phyloP scores from a whole-genome alignment of 1,284 basidiomycete genomes.

The Irpex sp. region DNA sequence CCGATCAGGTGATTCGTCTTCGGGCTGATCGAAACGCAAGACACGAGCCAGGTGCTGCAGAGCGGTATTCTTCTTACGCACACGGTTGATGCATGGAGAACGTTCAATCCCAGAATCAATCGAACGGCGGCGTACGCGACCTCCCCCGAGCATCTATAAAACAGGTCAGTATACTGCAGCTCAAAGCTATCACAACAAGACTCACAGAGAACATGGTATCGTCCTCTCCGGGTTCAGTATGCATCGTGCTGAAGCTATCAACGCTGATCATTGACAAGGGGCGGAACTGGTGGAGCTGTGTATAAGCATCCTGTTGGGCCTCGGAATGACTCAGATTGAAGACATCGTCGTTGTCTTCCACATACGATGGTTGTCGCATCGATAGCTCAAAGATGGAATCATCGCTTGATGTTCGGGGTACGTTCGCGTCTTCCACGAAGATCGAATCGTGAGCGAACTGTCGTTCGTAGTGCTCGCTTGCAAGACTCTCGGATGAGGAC shows the following conservation, averaged over 20 bases:
- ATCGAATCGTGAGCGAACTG: conserved; percentile 58
- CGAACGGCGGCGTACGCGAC: conserved; percentile 64
- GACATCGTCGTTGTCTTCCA: conserved; percentile 47
- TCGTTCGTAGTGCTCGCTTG: conserved; percentile 30
- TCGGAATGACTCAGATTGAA: conserved; percentile 40
- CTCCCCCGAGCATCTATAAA: conserved; percentile 70
- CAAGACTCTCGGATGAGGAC: conserved; percentile 51
- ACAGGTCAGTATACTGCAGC: not conserved
- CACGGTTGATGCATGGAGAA: conserved; percentile 64
- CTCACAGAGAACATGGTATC: conserved; percentile 78
- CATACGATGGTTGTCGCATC: conserved; percentile 39
- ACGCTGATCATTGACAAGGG: conserved; percentile 64
- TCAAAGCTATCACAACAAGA: conserved; percentile 9
- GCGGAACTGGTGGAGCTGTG: conserved; percentile 42
- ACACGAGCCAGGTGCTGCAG: conserved; percentile 21
- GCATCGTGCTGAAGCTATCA: conserved; percentile 30
- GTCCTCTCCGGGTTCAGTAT: conserved; percentile 58
- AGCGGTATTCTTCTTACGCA: conserved; percentile 53
- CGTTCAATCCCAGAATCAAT: conserved; percentile 62
- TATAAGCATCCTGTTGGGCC: conserved; percentile 18
- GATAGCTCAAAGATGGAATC: conserved; percentile 73
- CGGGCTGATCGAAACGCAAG: conserved; percentile 28
- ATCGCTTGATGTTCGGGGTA: conserved; percentile 31
- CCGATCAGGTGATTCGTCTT: conserved; percentile 31
- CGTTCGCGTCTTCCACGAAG: conserved; percentile 41